A percentile compares a stretch with the other conserved stretches of the same genome.
These are phyloP conservation scores for Podila epicladia DNA, from an alignment of 192 early-diverging fungal species.

Conservation along the genomic window DNA sequence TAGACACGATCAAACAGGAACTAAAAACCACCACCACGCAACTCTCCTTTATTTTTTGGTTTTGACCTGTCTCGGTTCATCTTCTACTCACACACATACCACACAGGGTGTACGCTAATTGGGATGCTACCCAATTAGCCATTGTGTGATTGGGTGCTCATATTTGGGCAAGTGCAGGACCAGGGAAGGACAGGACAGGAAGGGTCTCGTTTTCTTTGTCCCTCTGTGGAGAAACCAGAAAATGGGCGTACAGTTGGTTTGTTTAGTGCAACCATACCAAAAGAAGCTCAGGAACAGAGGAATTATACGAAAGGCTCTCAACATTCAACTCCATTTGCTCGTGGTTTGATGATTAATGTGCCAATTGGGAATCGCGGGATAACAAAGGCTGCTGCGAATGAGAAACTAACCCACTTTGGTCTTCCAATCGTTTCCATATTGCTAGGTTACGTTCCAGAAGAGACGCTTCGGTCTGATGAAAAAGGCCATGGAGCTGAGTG, in stretches of 20 bases:
- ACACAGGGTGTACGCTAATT: neutral
- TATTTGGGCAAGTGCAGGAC: too few species aligned
- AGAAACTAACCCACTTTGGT: neutral
- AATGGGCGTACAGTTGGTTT: neutral
- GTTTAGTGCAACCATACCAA: neutral
- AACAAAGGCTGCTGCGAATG: too few species aligned
- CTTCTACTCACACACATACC: neutral
- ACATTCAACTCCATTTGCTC: too few species aligned
- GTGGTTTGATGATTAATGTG: too few species aligned
- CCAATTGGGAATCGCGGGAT: too few species aligned
- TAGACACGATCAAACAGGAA: neutral
- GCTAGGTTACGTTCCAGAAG: constrained; percentile 92
- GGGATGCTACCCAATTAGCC: neutral
- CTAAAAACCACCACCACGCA: too few species aligned
- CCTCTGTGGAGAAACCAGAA: too few species aligned
- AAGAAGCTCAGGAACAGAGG: neutral
- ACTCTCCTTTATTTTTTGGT: constrained; percentile 3
- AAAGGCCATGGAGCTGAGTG: constrained; percentile 95
- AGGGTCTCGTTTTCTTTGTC: too few species aligned
- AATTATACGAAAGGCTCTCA: neutral
- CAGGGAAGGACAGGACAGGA: too few species aligned
- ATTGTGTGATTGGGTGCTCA: too few species aligned
- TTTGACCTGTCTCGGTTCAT: neutral
- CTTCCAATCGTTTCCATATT: neutral
- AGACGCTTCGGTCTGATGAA: constrained; percentile 96